Base-by-base conservation (phyloP, 768 basidiomycete genomes). In the Tricholoma sp. region DNA sequence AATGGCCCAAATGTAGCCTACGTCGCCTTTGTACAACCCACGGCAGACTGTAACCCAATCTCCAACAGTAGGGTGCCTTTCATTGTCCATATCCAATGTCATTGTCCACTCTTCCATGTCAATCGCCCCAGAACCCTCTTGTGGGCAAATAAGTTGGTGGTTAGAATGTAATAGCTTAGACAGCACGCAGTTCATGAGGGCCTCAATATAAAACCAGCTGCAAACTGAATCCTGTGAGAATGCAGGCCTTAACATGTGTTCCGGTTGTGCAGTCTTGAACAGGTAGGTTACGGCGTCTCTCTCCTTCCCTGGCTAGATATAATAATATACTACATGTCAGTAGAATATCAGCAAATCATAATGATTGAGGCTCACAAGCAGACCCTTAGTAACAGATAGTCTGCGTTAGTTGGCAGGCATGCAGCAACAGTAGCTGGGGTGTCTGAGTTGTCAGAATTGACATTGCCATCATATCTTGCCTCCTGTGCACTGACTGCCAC, bases 21-120 rank as follows among this genome's bases (percentile, higher is more conserved):
- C 52, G 14, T 54, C 52, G 11, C 52, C 53, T 43, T 54, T 54
- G 43, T 54, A 54, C 37, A 45, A 31, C 29, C 37, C 43, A 29
- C 16, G 53, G 37, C 37, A 10, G 27, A 54, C 29, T 2, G 27
- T 32, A 39, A 54, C 53, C 53, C 53, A 54, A 45, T 24, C 35
- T 45, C 53, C 53, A 54, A 39, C 21, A 43, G 21, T 43, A n/a
- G 21, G 19, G 53, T 29, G 12, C 10, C 12, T 54, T 34, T 34
- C 37, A 31, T 54, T 9, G 5, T 39, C n/a, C 37, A 54, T 27
- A 29, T 39, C 43, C 53, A 54, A 54, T 31, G 43, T 4, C 31
- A 34, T 43, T 6, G 4, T 31, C 53, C 21, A 54, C 31, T 54
- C 53, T 54, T 0, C 41, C 27, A n/a, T 45, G 24, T 24, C 22